Evolutionary conservation across 106 monocot genomes (phyloP), one percentile per base, ranked within the genome.

Genomic region (Dioscorea alata): DNA sequence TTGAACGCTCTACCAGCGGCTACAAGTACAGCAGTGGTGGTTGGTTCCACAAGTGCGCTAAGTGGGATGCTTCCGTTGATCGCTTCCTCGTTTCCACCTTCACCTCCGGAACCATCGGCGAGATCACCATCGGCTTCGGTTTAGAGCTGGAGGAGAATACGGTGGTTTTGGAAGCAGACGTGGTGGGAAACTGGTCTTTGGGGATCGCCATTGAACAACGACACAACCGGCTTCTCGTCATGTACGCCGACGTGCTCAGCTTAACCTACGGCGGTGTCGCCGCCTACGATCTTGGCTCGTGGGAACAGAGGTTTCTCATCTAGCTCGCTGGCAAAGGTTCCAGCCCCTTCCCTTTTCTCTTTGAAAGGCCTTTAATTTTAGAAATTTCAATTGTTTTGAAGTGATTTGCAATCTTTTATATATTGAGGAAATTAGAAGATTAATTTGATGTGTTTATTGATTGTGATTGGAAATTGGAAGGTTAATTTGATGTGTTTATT

Each of bases 41-140:
- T 28, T 84, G 89, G 92, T 12, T 92, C 74, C 80, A 88, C 49
- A 92, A 92, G 72, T 89, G 88, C 81, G 86, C 80, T 76, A 80
- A 89, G 82, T 97, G 96, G 96, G 96, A 97, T 74, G 53, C 73
- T 0, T 28, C 22, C 23, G 50, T 62, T 61, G 70, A 61, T 53
- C 81, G 91, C 12, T 97, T 97, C 89, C 80, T 97, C 57, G 80
- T 84, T 12, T 84, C 96, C 70, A 89, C 92, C 74, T 70, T 92
- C 73, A 50, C 64, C 79, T 70, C 57, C 74, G 80, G 76, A 52
- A 72, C 75, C 20, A 74, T 97, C 67, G 83, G 74, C 53, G 82
- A 86, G 84, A 52, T 92, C 77, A 13, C 31, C 64, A 57, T 65
- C 32, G 42, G 12, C 50, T 65, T 2, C 23, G 67, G 7, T 42